Conservation (phyloP, 2,329 filamentous ascomycete genomes). For the Paraphaeosphaeria minitans region DNA sequence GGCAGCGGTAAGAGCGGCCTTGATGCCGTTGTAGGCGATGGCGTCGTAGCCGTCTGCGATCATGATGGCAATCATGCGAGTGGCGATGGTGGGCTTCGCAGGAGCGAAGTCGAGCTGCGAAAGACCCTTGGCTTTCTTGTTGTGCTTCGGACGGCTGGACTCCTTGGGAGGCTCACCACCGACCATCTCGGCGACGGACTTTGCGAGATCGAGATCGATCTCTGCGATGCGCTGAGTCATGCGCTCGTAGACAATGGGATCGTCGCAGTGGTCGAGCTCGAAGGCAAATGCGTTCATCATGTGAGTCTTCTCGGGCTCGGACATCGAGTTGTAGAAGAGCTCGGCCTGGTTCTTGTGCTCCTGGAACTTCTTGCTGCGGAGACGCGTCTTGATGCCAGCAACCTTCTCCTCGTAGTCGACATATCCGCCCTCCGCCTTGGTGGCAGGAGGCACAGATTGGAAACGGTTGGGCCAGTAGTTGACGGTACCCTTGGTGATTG, state of each 20-base stretch:
- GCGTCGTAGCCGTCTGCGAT: constrained; percentile 79
- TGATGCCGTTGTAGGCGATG: constrained; percentile 67
- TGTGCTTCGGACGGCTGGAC: constrained; percentile 63
- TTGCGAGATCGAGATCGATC: constrained; percentile 72
- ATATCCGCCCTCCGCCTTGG: constrained; percentile 68
- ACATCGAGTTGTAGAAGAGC: constrained; percentile 81
- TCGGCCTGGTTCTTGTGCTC: constrained; percentile 81
- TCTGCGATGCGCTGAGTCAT: constrained; percentile 71
- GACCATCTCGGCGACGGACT: constrained; percentile 71
- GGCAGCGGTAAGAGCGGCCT: constrained; percentile 65
- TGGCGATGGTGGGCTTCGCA: constrained; percentile 67
- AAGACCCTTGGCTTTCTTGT: constrained; percentile 68
- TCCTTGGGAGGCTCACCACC: constrained; percentile 66
- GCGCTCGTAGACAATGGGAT: constrained; percentile 74
- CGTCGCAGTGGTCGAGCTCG: constrained; percentile 82
- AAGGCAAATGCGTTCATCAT: constrained; percentile 66
- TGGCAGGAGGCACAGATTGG: constrained; percentile 66
- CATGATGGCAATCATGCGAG: constrained; percentile 74
- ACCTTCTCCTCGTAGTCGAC: constrained; percentile 69
- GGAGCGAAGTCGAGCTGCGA: constrained; percentile 73
- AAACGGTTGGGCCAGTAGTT: constrained; percentile 84
- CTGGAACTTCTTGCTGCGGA: constrained; percentile 73
- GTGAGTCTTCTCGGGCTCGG: constrained; percentile 68
- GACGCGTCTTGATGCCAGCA: constrained; percentile 71
- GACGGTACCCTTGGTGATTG: constrained; percentile 72